phyloP scores from a whole-genome alignment of 108 stramenopile genomes.

The Nannochloropsis salina region DNA sequence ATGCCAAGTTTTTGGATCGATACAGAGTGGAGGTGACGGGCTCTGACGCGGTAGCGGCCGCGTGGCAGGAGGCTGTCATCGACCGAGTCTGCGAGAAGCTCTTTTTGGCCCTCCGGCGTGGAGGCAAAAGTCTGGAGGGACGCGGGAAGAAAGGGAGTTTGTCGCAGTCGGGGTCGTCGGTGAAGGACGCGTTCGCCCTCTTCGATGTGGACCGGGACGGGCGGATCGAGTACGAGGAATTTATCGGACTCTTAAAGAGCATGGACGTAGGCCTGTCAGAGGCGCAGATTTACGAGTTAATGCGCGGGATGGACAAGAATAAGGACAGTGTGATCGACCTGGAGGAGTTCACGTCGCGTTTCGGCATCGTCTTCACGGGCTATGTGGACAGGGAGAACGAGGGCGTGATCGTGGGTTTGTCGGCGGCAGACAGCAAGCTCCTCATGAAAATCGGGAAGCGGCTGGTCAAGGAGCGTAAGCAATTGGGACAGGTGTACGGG shows the following conservation, averaged over 20 bases:
- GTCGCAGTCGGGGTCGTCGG: neutral
- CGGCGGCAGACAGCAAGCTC: neutral
- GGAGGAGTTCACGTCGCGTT: conserved; percentile 53
- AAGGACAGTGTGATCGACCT: conserved; percentile 53
- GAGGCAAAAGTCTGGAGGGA: conserved; percentile 2
- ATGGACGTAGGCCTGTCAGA: conserved; percentile 56
- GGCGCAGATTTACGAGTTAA: conserved; percentile 57
- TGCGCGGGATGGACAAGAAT: conserved; percentile 57
- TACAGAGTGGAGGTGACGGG: conserved; percentile 52
- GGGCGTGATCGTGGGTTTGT: neutral
- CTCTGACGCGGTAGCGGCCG: conserved; percentile 34
- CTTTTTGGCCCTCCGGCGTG: conserved; percentile 50
- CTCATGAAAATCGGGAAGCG: neutral
- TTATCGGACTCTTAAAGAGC: conserved; percentile 47
- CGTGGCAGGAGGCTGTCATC: conserved; percentile 53
- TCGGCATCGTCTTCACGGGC: conserved; percentile 52
- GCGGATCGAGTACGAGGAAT: conserved; percentile 56
- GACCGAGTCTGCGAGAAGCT: conserved; percentile 56
- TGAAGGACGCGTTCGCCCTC: neutral
- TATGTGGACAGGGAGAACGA: conserved; percentile 32
- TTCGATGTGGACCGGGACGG: conserved; percentile 57
- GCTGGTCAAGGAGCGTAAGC: neutral
- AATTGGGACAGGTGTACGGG: neutral
- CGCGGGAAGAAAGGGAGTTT: neutral
- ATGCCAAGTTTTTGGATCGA: conserved; percentile 57